Evolutionary conservation across 306 rosid species (phyloP).

Genomic region (Gastrolobium villosum): DNA sequence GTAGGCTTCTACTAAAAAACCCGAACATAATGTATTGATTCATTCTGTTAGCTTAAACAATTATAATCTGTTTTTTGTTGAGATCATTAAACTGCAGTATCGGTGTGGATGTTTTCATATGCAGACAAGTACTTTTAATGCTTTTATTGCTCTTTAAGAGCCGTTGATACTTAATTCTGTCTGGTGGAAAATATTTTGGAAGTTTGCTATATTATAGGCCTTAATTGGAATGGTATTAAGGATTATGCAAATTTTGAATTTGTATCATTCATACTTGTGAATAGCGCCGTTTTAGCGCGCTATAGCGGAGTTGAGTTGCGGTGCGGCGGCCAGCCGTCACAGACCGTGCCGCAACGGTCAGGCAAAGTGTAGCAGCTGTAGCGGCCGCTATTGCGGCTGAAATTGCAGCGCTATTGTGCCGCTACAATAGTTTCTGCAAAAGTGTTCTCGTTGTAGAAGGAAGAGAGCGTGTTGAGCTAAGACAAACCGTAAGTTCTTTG

Average conservation of each 20-base stretch:
- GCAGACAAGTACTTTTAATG: not conserved
- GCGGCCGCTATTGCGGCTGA: too few species aligned
- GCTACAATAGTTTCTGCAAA: too few species aligned
- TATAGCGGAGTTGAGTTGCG: too few species aligned
- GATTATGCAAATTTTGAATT: not conserved
- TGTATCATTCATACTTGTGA: too few species aligned
- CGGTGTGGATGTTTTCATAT: not conserved
- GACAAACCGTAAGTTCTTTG: too few species aligned
- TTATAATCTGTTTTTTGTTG: slow-evolving; percentile 1
- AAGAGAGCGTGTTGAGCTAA: too few species aligned
- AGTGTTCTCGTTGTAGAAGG: too few species aligned
- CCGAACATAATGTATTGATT: not conserved
- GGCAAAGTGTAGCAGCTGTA: too few species aligned
- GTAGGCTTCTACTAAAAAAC: not conserved
- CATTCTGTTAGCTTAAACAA: not conserved
- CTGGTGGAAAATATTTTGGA: not conserved
- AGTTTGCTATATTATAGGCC: not conserved
- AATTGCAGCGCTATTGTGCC: too few species aligned
- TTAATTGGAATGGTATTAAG: not conserved
- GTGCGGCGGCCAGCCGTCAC: too few species aligned
- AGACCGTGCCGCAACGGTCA: too few species aligned
- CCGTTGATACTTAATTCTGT: slow-evolving; percentile 4
- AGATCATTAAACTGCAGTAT: slow-evolving; percentile 2
- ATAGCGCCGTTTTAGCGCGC: too few species aligned
- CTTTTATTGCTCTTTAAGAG: slow-evolving; percentile 2